Conservation (phyloP, 1,139 yeast genomes). For the Suhomyces yuchorum region DNA sequence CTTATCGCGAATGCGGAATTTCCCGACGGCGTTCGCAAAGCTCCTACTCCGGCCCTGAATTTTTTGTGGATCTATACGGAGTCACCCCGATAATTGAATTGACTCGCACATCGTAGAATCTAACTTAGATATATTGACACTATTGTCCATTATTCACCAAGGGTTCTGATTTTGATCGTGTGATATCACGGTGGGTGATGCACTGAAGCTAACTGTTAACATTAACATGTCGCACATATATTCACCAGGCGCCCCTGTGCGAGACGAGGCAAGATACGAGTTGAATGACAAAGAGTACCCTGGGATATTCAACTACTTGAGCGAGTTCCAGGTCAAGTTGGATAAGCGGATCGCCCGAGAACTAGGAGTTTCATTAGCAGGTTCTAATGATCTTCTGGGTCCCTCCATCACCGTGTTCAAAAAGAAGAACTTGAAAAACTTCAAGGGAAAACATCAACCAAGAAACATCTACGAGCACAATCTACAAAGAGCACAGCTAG, state of each 20-base stretch:
- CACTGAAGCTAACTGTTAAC: no score
- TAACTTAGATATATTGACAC: neutral
- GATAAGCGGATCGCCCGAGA: constrained; percentile 3
- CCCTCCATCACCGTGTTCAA: constrained; percentile 27
- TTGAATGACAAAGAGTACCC: constrained; percentile 16
- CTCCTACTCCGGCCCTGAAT: constrained; percentile 11
- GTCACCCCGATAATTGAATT: neutral
- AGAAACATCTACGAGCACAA: constrained; percentile 25
- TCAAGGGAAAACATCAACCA: constrained; percentile 11
- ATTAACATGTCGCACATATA: constrained; percentile 5
- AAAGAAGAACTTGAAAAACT: constrained; percentile 23
- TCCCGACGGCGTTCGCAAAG: constrained; percentile 2
- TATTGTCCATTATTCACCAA: neutral
- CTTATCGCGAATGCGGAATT: constrained; percentile 10
- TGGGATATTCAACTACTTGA: constrained; percentile 18
- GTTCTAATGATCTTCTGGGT: constrained; percentile 8
- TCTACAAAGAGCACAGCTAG: constrained; percentile 19
- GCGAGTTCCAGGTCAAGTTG: constrained; percentile 22
- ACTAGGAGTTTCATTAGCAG: constrained; percentile 7
- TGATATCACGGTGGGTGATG: constrained; percentile 1
- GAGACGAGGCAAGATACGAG: constrained; percentile 8
- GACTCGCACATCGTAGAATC: constrained; percentile 4
- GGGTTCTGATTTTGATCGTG: constrained; percentile 2
- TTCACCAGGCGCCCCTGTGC: neutral
- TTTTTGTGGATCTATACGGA: constrained; percentile 2